Conservation (phyloP, 495 filamentous ascomycete species). For the Penicillium egyptiacum region DNA sequence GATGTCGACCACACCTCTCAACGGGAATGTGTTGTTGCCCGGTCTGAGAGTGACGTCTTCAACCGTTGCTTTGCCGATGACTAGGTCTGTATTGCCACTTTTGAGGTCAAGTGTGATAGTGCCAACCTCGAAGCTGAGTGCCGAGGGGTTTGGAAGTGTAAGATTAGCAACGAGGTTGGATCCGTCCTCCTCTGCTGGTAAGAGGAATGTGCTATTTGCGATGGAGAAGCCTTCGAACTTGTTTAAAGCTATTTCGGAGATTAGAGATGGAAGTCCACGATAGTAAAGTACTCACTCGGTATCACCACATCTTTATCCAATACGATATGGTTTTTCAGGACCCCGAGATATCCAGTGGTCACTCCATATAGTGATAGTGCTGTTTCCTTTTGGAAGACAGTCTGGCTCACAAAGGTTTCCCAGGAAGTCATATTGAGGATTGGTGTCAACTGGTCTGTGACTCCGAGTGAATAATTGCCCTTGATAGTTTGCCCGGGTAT, state of each 20-base stretch:
- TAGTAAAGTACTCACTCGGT: constrained; percentile 23
- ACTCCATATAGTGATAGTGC: constrained; percentile 27
- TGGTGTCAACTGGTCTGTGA: constrained; percentile 25
- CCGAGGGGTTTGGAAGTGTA: constrained; percentile 39
- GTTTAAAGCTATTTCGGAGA: constrained; percentile 22
- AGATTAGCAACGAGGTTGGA: constrained; percentile 40
- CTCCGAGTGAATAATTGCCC: constrained; percentile 37
- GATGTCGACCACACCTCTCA: constrained; percentile 43
- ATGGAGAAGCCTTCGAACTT: constrained; percentile 35
- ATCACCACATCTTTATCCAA: constrained; percentile 37
- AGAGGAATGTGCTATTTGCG: constrained; percentile 25
- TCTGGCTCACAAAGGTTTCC: constrained; percentile 31
- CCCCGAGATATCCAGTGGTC: constrained; percentile 34
- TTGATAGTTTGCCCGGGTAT: constrained; percentile 30
- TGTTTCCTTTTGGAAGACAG: constrained; percentile 30
- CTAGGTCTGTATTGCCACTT: constrained; percentile 22
- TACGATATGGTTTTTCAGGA: constrained; percentile 31
- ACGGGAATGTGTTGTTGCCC: constrained; percentile 56
- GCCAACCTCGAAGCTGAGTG: constrained; percentile 38
- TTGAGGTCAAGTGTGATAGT: constrained; percentile 34
- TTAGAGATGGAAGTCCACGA: constrained; percentile 9
- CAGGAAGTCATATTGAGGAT: constrained; percentile 31
- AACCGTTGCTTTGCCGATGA: constrained; percentile 56
- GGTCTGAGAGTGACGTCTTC: constrained; percentile 57
- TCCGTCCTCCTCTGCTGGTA: constrained; percentile 30